These are phyloP conservation scores for Lophiostoma macrostomum DNA, from an alignment of 495 filamentous ascomycete genomes.

Conservation along the genomic window DNA sequence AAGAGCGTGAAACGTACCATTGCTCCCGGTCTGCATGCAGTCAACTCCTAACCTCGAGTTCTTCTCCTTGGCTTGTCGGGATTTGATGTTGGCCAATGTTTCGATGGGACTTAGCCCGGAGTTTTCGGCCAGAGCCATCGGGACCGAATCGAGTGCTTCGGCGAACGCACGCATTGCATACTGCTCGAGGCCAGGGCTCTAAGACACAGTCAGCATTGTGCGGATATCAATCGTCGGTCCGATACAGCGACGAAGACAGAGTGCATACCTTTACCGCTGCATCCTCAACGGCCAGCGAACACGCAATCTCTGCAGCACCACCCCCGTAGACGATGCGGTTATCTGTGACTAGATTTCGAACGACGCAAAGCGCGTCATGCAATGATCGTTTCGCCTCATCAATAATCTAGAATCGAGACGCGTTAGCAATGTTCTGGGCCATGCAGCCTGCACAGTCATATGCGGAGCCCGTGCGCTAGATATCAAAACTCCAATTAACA, in stretches of 20 bases:
- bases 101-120: constrained; percentile 94
- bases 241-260: neutral
- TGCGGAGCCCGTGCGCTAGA: neutral
- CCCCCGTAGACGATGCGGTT: constrained; percentile 99
- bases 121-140: constrained; percentile 97
- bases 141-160: constrained; percentile 89
- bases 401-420: constrained; percentile 67
- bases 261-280: constrained; percentile 73
- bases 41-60: constrained; percentile 86
- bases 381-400: constrained; percentile 97
- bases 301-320: constrained; percentile 96
- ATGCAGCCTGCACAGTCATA: constrained; percentile 17
- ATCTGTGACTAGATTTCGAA: constrained; percentile 91
- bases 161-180: constrained; percentile 98
- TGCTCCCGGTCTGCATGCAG: constrained; percentile 92
- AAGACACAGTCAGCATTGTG: constrained; percentile 22
- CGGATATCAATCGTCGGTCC: constrained; percentile 24
- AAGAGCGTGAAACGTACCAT: constrained; percentile 53
- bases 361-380: constrained; percentile 96
- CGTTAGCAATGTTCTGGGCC: constrained; percentile 32
- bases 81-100: constrained; percentile 91
- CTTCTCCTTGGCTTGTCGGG: constrained; percentile 87
- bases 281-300: constrained; percentile 92
- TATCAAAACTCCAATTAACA: constrained; percentile 15
- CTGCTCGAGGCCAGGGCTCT: constrained; percentile 92